Conservation (phyloP, 78 protist species). For the Cavenderia fasciculata region DNA sequence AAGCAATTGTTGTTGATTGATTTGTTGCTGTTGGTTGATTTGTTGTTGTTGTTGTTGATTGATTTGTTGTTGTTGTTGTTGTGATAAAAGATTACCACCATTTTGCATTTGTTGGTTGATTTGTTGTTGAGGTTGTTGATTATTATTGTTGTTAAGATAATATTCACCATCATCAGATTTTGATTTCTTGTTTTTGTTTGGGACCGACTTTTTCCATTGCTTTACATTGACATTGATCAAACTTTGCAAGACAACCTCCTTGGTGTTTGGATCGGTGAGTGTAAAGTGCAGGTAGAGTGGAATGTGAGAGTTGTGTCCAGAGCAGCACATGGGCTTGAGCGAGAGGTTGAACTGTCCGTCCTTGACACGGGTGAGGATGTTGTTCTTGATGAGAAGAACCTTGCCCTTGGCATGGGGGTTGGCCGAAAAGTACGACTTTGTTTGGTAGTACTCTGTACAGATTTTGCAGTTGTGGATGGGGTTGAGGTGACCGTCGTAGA, state of each 20-base stretch:
- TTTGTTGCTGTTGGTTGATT: too few relatives aligned
- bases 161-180: too few relatives aligned
- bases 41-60: background rate
- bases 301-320: constrained; percentile 66
- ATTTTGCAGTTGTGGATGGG: constrained; percentile 67
- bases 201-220: constrained; percentile 54
- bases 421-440: constrained; percentile 68
- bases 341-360: constrained; percentile 55
- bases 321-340: constrained; percentile 70
- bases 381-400: constrained; percentile 54
- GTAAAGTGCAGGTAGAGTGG: constrained; percentile 72
- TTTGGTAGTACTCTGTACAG: constrained; percentile 74
- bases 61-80: background rate
- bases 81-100: background rate
- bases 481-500: constrained; percentile 65
- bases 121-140: constrained; percentile 19
- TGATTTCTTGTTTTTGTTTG: constrained; percentile 18
- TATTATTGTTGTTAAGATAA: background rate
- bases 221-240: constrained; percentile 61
- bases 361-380: constrained; percentile 47
- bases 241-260: constrained; percentile 38
- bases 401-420: constrained; percentile 73
- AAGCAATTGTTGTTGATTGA: too few relatives aligned
- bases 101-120: background rate
- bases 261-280: constrained; percentile 48